Evolutionary conservation across 345 rosid species (phyloP).

Genomic region (Euclidium syriacum): DNA sequence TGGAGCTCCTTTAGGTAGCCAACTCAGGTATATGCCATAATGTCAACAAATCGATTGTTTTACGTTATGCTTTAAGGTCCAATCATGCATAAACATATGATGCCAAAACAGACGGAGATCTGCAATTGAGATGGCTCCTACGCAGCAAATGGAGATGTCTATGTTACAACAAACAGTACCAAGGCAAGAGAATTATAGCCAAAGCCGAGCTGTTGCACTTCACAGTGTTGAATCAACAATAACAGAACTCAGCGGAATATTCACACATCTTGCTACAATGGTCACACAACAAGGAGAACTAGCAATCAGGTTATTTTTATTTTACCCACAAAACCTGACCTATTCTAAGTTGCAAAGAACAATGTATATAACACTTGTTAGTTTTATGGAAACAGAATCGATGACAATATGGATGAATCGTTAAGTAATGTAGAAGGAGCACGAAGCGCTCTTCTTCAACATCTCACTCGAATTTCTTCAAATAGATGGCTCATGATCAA

Average conservation of each 20-base stretch:
- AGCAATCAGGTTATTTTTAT: conserved; percentile 58
- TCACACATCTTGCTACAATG: conserved; percentile 87
- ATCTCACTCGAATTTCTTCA: conserved; percentile 76
- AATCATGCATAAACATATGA: not conserved
- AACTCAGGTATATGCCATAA: conserved; percentile 54
- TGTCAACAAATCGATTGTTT: not conserved
- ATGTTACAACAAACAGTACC: conserved; percentile 88
- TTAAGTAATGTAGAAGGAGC: conserved; percentile 84
- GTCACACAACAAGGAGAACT: conserved; percentile 88
- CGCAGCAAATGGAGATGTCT: conserved; percentile 78
- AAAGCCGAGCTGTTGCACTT: conserved; percentile 71
- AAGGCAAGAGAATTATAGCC: conserved; percentile 63
- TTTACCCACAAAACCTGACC: not conserved
- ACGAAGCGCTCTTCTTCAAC: conserved; percentile 59
- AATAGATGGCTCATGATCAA: conserved; percentile 95
- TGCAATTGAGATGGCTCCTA: conserved; percentile 59
- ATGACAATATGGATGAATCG: conserved; percentile 91
- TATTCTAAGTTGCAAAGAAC: not conserved
- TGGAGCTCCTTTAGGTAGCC: conserved; percentile 66
- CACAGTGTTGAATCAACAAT: conserved; percentile 86
- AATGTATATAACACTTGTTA: not conserved
- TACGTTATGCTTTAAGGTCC: not conserved
- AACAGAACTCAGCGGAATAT: conserved; percentile 83
- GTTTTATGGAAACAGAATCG: conserved; percentile 58
- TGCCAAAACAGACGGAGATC: conserved; percentile 64